Base-by-base conservation (phyloP, 1,284 basidiomycete genomes). In the Tilletia caries region DNA sequence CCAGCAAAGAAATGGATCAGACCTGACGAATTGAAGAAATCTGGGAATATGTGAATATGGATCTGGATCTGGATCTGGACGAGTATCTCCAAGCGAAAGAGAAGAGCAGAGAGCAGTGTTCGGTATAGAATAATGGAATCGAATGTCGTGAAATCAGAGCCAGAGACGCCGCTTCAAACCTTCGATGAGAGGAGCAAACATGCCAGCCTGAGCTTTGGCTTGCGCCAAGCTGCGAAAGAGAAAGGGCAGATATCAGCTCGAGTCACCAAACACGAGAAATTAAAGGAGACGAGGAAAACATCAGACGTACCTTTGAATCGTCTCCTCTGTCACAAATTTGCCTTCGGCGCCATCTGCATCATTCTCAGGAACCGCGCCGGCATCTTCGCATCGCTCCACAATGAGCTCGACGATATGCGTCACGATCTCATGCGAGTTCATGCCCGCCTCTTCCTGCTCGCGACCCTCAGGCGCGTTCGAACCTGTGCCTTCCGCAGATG, bases 81-180 rank as follows among this genome's bases (percentile, higher is more conserved):
- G n/a, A n/a, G n/a, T n/a, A n/a, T n/a, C n/a, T n/a, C n/a, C n/a
- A n/a, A n/a, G n/a, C n/a, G n/a, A n/a, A n/a, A n/a, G n/a, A n/a
- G n/a, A n/a, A n/a, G n/a, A n/a, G n/a, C n/a, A n/a, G n/a, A n/a
- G n/a, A n/a, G n/a, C n/a, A n/a, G n/a, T n/a, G n/a, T n/a, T n/a
- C n/a, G n/a, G n/a, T n/a, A n/a, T n/a, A n/a, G n/a, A n/a, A n/a
- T n/a, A n/a, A n/a, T n/a, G n/a, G n/a, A n/a, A n/a, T 41, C 37
- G 37, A 15, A 41, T 10, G 15, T 2, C 10, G 33, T 20, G 5
- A 20, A 3, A 13, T 62, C 58, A 80, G 2, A 80, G 75, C 79
- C 79, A 80, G 15, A 80, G 73, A 18, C 79, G 71, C 43, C 79
- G 70, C 69, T 79, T 80, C 41, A 80, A 52, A 10, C 77, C 77